Evolutionary conservation across 495 filamentous ascomycete species (phyloP).

Genomic region (Geoglossum glabrum): DNA sequence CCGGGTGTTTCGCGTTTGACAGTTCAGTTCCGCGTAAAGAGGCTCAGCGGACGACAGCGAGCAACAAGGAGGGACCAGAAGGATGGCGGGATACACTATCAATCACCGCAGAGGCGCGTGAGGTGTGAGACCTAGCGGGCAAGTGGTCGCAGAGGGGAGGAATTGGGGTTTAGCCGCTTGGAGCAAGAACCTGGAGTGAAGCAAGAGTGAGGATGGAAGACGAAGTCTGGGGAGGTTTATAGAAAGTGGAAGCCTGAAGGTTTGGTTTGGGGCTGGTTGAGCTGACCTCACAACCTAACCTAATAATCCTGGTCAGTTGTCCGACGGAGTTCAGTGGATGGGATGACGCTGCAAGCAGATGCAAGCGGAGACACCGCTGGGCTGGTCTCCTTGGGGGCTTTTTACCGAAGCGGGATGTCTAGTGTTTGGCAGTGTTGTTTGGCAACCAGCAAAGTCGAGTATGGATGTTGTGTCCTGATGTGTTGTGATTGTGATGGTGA

Average conservation of each 20-base stretch:
- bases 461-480: too few species aligned
- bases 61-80: neutral
- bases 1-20: neutral
- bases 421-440: neutral
- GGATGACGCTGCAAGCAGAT: neutral
- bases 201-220: neutral
- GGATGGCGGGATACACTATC: neutral
- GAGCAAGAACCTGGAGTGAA: too few species aligned
- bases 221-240: neutral
- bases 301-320: neutral
- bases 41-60: neutral
- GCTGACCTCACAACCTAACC: neutral
- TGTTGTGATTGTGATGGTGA: neutral
- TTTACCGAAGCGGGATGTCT: neutral
- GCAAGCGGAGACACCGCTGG: neutral
- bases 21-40: neutral
- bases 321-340: neutral
- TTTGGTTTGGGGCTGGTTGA: neutral
- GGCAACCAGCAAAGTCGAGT: neutral
- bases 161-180: too few species aligned
- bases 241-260: neutral
- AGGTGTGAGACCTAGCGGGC: neutral
- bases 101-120: neutral
- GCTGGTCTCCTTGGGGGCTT: neutral
- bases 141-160: neutral